A percentile compares a stretch with the other conserved stretches of the same genome.
Conservation (phyloP, 148 eudicot genomes). For the Beta vulgaris region DNA sequence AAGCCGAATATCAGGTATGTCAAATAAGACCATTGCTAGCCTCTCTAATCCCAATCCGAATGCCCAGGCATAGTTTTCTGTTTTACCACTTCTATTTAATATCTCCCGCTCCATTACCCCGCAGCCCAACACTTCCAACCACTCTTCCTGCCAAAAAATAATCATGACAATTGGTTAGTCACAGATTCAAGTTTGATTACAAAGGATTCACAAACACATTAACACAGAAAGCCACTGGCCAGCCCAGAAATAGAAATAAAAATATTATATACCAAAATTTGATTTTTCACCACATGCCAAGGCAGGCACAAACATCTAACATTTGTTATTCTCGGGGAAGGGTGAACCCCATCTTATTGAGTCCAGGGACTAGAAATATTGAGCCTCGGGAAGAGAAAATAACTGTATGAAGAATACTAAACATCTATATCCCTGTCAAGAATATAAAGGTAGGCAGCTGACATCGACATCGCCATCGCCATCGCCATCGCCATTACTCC, state of each 20-base stretch:
- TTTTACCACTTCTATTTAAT: constrained; percentile 67
- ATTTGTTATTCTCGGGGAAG: not conserved
- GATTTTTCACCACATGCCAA: not conserved
- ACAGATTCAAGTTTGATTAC: not conserved
- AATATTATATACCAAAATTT: not conserved
- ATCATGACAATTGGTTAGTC: not conserved
- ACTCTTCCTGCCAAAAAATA: constrained; percentile 63
- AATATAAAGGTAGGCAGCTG: not conserved
- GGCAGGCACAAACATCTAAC: not conserved
- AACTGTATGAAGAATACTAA: too few relatives aligned
- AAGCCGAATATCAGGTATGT: constrained; percentile 92
- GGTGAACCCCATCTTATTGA: too few relatives aligned
- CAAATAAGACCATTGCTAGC: constrained; percentile 94
- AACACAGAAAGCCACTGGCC: not conserved
- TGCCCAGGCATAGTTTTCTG: constrained; percentile 89
- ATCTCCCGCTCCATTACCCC: constrained; percentile 97
- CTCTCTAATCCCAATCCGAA: constrained; percentile 98
- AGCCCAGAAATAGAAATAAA: not conserved
- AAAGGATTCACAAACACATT: not conserved
- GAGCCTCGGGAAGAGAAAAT: too few relatives aligned
- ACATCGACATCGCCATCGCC: not conserved
- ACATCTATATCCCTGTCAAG: not conserved
- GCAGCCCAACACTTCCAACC: constrained; percentile 98
- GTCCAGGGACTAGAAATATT: not conserved
- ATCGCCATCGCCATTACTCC: not conserved